Percentiles rank a stretch among this genome's conserved stretches.
These are phyloP conservation scores for Nyctanthes arbortristis DNA, from an alignment of 257 asterid genomes.

Conservation along the genomic window DNA sequence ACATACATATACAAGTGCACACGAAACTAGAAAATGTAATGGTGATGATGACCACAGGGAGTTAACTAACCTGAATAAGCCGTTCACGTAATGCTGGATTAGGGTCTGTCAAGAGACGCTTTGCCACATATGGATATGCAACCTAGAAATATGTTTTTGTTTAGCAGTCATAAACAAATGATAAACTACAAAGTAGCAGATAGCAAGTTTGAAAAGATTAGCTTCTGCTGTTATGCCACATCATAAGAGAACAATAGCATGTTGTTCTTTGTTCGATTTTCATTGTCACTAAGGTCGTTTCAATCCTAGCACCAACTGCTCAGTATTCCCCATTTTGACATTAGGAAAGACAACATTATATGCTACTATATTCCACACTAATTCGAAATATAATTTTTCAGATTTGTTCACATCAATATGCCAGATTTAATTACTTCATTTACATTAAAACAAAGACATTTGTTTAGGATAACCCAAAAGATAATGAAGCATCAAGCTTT, in stretches of 20 bases:
- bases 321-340: not conserved
- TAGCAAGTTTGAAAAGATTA: conserved; percentile 15
- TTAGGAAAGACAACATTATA: not conserved
- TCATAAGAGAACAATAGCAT: not conserved
- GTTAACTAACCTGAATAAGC: conserved; percentile 77
- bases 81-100: conserved; percentile 97
- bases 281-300: not conserved
- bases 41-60: not conserved
- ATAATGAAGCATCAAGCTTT: no score
- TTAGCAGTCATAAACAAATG: conserved; percentile 15
- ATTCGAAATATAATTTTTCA: not conserved
- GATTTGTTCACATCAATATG: not conserved
- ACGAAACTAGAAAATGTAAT: not conserved
- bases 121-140: conserved; percentile 99
- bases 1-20: no score
- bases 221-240: not conserved
- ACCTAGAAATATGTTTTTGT: conserved; percentile 55
- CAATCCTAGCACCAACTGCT: not conserved
- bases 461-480: no score
- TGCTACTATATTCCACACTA: not conserved
- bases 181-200: conserved; percentile 7
- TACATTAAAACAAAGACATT: no score
- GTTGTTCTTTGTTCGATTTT: no score
- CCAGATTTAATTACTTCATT: not conserved
- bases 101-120: conserved; percentile 97